Evolutionary conservation across 345 rosid genomes (phyloP).

Genomic region (Salix caprea): DNA sequence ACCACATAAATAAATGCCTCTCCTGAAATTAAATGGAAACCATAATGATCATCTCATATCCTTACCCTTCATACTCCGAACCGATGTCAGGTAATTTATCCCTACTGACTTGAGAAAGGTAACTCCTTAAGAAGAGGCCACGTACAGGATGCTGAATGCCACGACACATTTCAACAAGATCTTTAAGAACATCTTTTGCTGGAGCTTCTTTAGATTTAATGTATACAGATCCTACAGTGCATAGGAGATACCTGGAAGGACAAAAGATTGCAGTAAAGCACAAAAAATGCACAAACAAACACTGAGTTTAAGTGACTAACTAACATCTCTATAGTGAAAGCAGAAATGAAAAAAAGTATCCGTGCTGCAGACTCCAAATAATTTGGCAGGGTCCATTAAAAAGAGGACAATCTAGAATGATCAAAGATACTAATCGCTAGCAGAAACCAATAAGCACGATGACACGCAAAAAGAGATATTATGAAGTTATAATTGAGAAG

Average conservation of each 20-base stretch:
- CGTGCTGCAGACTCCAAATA: no score
- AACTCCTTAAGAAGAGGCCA: slow-evolving; percentile 96
- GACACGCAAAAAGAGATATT: no score
- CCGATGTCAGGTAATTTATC: slow-evolving; percentile 95
- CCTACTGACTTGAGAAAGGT: slow-evolving; percentile 92
- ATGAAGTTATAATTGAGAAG: no score
- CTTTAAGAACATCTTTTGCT: slow-evolving; percentile 93
- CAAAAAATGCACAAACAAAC: not conserved
- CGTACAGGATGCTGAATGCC: slow-evolving; percentile 98
- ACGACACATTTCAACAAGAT: slow-evolving; percentile 99
- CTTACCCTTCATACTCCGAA: slow-evolving; percentile 98
- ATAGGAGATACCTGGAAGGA: slow-evolving; percentile 73
- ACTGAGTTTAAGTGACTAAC: no score
- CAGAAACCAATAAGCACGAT: no score
- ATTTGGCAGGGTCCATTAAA: no score
- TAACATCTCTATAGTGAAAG: not conserved
- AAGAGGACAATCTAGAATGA: not conserved
- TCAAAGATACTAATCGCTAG: not conserved
- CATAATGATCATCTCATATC: slow-evolving; percentile 8
- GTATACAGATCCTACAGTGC: slow-evolving; percentile 96
- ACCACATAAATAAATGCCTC: not conserved
- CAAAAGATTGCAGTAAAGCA: not conserved
- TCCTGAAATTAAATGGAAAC: not conserved
- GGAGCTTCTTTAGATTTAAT: slow-evolving; percentile 98
- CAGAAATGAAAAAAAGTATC: no score